Evolutionary conservation across 2,329 filamentous ascomycete species (phyloP), one percentile per base, ranked within the genome.

Genomic region (Diplodia corticola): DNA sequence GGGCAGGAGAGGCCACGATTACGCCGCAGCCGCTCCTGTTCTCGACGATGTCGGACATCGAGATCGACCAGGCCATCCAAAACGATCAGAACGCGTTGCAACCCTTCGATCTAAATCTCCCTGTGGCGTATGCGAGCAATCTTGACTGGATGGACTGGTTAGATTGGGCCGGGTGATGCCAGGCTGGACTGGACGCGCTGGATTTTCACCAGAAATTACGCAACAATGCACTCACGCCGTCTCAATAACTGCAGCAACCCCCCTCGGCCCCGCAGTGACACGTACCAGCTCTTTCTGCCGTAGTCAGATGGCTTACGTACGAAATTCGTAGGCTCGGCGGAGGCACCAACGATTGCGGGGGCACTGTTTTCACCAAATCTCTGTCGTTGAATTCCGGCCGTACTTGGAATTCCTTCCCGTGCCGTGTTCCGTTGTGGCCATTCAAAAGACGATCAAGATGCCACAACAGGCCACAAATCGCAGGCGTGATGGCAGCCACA

Each of bases 11-110:
- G 67, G 66, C 4, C 65, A 65, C 33, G 12, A 40, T 26, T 9
- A 84, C 82, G 80, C 73, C 80, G 0, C 83, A 86, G 67, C 81
- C 85, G 4, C 71, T 89, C 24, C 86, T 87, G 26, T 89, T 90
- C 73, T 89, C 87, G 2, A 81, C 86, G 35, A 91, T 91, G 88
- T 90, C 88, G 0, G 87, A 89, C 66, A 84, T 89, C 67, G 87
- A 91, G 72, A 88, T 90, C 54, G 82, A 86, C 5, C 86, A 89
- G 69, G 86, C 88, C 4, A 82, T 90, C 30, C 89, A 88, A 71
- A 84, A 86, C 68, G 85, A 87, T 0, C 86, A 84, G 4, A 44
- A 61, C 12, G 84, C 86, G 28, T 85, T 89, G 68, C 84, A 86
- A 20, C 80, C 82, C 1, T 81, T 80, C 2, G 81, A 86, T 66